Percentiles rank a stretch among this genome's conserved stretches.
phyloP scores from a whole-genome alignment of 2,329 filamentous ascomycete genomes.

The Ceratocystis cacaofunesta region DNA sequence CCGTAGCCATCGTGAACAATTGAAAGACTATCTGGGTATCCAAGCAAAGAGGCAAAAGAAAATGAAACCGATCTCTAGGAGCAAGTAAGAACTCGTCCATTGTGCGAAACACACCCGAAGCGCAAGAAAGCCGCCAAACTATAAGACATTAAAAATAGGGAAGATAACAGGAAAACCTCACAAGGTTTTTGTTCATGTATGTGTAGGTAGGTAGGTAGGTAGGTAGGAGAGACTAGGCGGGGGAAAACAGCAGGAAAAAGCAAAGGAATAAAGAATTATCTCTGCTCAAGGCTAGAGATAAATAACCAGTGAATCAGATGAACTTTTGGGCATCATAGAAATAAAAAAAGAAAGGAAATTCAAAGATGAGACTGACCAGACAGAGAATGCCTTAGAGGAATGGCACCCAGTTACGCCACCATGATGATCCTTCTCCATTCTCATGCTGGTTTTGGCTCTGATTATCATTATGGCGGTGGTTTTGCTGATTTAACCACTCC shows the following conservation, averaged over 20 bases:
- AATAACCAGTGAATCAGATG: too few species aligned
- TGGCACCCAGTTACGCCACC: slow-evolving; percentile 9
- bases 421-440: not conserved
- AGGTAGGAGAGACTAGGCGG: not conserved
- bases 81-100: slow-evolving; percentile 15
- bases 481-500: slow-evolving; percentile 12
- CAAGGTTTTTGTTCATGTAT: slow-evolving; percentile 24
- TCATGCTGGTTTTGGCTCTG: not conserved
- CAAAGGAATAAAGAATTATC: not conserved
- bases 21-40: slow-evolving; percentile 9
- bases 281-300: too few species aligned
- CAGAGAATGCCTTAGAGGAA: not conserved
- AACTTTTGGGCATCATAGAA: not conserved
- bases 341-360: not conserved
- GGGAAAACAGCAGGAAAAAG: not conserved
- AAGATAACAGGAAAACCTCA: slow-evolving; percentile 25
- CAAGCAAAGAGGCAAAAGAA: not conserved
- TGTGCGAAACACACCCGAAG: slow-evolving; percentile 11
- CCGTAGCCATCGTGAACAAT: not conserved
- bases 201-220: not conserved
- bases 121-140: slow-evolving; percentile 13
- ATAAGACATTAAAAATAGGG: slow-evolving; percentile 15
- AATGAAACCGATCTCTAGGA: not conserved
- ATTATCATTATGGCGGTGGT: not conserved
- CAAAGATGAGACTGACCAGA: not conserved